phyloP scores from a whole-genome alignment of 1,139 yeast genomes.

The Nakaseomyces sp. region DNA sequence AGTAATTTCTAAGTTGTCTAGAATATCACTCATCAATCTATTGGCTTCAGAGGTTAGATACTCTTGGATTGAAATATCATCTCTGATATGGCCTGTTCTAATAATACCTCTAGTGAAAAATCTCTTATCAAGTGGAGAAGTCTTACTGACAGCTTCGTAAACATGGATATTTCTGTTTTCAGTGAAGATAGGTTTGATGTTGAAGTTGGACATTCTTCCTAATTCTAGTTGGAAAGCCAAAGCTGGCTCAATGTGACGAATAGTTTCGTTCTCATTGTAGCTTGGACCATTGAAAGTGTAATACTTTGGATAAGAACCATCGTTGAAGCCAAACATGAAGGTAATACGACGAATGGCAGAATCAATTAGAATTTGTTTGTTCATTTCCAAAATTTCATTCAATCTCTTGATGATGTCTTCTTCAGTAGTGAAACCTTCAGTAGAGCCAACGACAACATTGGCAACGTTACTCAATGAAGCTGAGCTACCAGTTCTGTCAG shows the following conservation, averaged over 20 bases:
- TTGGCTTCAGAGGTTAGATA: conserved; percentile 94
- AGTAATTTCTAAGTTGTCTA: conserved; percentile 88
- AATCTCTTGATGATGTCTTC: conserved; percentile 57
- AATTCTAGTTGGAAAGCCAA: conserved; percentile 94
- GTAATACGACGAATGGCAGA: conserved; percentile 86
- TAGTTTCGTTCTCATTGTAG: conserved; percentile 74
- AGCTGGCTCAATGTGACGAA: conserved; percentile 97
- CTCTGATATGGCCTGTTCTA: conserved; percentile 90
- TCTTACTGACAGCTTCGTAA: conserved; percentile 92
- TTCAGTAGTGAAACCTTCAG: conserved; percentile 69
- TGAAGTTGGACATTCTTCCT: conserved; percentile 87
- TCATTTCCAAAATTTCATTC: conserved; percentile 56
- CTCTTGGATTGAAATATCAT: conserved; percentile 85
- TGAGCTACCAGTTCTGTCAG: conserved; percentile 37
- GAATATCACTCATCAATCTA: conserved; percentile 87
- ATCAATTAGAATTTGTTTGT: conserved; percentile 56
- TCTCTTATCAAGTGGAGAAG: conserved; percentile 86
- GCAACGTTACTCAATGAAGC: conserved; percentile 57
- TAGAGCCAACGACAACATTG: conserved; percentile 64
- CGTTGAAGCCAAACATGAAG: conserved; percentile 72
- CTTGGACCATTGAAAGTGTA: conserved; percentile 90
- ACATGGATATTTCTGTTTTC: conserved; percentile 97
- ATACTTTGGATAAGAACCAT: conserved; percentile 88
- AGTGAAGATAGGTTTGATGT: conserved; percentile 89
- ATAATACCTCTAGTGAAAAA: conserved; percentile 95